Base-by-base conservation (phyloP, 257 asterid genomes). In the Salvia rosmarinus region DNA sequence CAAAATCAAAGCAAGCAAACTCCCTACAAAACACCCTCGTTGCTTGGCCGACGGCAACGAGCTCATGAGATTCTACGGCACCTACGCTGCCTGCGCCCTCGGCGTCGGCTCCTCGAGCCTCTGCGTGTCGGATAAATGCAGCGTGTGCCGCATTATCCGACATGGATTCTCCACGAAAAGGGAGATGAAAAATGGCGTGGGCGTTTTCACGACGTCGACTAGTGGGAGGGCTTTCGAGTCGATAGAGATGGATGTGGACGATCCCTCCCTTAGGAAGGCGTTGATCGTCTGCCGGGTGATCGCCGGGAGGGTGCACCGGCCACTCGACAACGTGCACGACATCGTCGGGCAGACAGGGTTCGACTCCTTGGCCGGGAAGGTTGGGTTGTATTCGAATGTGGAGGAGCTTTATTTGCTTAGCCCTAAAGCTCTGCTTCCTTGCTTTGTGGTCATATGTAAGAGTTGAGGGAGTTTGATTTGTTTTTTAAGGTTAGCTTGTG, bases 21-120 rank as follows among this genome's bases (percentile, higher is more conserved):
- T 89, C 67, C 82, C 90, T 0, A 92, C 88, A 71, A 92, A 92
- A 35, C 98, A 92, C 65, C 96, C 98, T 10, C 89, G 98, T 3
- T 92, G 98, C 82, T 28, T 90, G 0, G 98, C 97, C 0, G 98
- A 92, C 42, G 98, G 98, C 0, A 92, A 92, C 50, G 98, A 92
- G 65, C 90, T 92, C 16, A 23, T 92, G 43, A 81, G 97, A 73
- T 92, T 92, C 79, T 79, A 85, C 40, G 98, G 93, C 25, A 87
- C 98, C 0, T 82, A 81, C 6, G 78, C 89, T 20, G 81, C 89
- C 0, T 93, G 98, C 82, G 80, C 87, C n/a, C 90, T 93, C 1
- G 96, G 98, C 62, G 64, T 75, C 55, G 96, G 93, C 52, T 80
- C 88, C 42, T 87, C 95, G 10, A 77, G 88, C 64, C 90, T 93